Conservation (phyloP, 106 monocot genomes). For the Ottelia alismoides region DNA sequence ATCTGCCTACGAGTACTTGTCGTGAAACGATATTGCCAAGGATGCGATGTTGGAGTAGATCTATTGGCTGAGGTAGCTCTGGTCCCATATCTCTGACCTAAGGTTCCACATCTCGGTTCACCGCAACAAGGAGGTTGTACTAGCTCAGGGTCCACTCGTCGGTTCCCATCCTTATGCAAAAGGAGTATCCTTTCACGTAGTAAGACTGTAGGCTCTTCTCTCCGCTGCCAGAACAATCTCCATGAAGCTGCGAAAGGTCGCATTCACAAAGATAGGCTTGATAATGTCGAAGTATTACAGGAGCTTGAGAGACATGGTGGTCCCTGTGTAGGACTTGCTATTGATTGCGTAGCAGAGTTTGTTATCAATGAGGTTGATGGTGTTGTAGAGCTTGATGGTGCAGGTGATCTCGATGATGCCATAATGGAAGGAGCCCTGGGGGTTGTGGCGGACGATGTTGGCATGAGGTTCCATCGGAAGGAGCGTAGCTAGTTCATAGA, state of each 20-base stretch:
- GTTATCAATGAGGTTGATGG: constrained; percentile 6
- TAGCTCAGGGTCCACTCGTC: constrained; percentile 19
- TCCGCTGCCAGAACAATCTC: constrained; percentile 46
- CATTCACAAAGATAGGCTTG: constrained; percentile 20
- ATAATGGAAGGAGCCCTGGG: constrained; percentile 51
- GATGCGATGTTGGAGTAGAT: constrained; percentile 48
- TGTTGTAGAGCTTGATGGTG: constrained; percentile 22
- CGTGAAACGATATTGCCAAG: constrained; percentile 27
- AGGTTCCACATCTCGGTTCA: constrained; percentile 53
- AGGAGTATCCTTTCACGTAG: constrained; percentile 47
- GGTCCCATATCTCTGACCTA: constrained; percentile 31
- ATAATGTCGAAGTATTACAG: constrained; percentile 31
- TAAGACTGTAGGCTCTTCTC: constrained; percentile 36
- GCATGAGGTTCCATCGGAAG: constrained; percentile 54
- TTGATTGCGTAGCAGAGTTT: constrained; percentile 35
- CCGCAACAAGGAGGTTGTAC: constrained; percentile 35
- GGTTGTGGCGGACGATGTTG: constrained; percentile 40
- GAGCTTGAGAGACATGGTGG: constrained; percentile 27
- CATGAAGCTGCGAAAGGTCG: constrained; percentile 25
- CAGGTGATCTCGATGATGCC: constrained; percentile 30
- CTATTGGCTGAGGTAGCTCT: constrained; percentile 41
- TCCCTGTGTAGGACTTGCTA: constrained; percentile 20
- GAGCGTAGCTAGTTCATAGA: constrained; percentile 37
- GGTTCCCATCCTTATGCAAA: constrained; percentile 47
- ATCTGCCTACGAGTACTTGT: constrained; percentile 32